Base-by-base conservation (phyloP, 208 protist genomes). In the Angomonas deanei region DNA sequence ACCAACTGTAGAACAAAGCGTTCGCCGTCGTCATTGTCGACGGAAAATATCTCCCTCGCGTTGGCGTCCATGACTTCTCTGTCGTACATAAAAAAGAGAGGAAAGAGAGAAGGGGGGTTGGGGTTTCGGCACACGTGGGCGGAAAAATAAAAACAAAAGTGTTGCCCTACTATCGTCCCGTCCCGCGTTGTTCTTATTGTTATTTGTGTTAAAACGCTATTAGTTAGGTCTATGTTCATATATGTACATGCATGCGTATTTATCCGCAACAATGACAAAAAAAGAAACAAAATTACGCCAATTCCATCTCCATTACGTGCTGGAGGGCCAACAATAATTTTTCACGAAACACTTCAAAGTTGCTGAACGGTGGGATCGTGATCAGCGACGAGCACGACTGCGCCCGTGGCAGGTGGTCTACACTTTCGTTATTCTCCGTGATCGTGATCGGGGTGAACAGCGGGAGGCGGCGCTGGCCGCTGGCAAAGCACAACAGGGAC, bases 381-480 rank as follows among this genome's bases (percentile, higher is more conserved):
- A 96, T 81, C 15, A 93, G 68, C 24, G 87, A 89, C n/a, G 82
- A 86, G 69, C 91, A 96, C n/a, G 91, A 91, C 70, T 94, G 87
- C 36, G 91, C 91, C 8, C 86, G 80, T 0, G 91, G 91, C 17
- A 96, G 78, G 65, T 94, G 80, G 13, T 94, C 82, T 1, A 80
- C 66, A 48, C 81, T 85, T 63, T 96, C 86, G 48, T 72, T 75
- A 58, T 88, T 93, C 69, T 93, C 85, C 0, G 68, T 74, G 24
- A 96, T 74, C 27, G 70, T 89, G 58, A 96, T 90, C 53, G 60
- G 68, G 26, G 71, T 68, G 17, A 91, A 81, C 23, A 96, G 78
- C 17, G 91, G 91, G 6, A 90, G 74, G 24, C 91, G 78, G 33
- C 83, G 78, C 74, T 96, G 91, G 0, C 91, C 91, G 8, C 77